Evolutionary conservation across 805 yeast species (phyloP), one percentile per base, ranked within the genome.

Genomic region (Kuraishia borneana): DNA sequence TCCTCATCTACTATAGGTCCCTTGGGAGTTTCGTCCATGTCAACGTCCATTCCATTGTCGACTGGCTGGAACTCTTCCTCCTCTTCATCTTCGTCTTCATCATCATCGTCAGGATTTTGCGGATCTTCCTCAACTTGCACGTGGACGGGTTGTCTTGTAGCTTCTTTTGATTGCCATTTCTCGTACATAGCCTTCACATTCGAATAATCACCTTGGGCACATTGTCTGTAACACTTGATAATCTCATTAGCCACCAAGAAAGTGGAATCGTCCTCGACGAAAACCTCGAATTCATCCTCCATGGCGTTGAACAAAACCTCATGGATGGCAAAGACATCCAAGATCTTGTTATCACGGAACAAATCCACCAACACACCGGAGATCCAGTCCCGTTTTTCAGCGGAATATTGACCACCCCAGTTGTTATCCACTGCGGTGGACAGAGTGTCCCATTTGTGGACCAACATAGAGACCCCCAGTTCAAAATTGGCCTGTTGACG

Each of bases 361-460:
- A 87, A 63, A 23, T 85, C 96, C 20, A 87, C 70, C 2, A 89
- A 73, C 10, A 83, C 61, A 4, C 84, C 94, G 4, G 83, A 73
- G 42, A 89, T 69, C 98, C 98, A 92, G 53, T 92, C 98, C 50
- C 99, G 69, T 55, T 92, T 92, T 26, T 83, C 96, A 1, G 69
- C 73, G 10, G 94, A 79, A 23, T 83, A 82, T 10, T 95, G 76
- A 1, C 98, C 99, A 39, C 98, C 99, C 97, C 98, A 92, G 21
- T 68, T 63, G 53, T 83, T 85, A 5, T 75, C 94, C 7, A 92
- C 97, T 0, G 98, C 98, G 1, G 83, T 80, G 31, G 72, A 68
- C 34, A 92, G 61, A 18, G 82, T 87, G 39, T 87, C 92, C 98
- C 98, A 92, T 38, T 70, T 68, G 54, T 88, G 75, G n/a, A 92